Evolutionary conservation across 331 rosid genomes (phyloP), one percentile per base, ranked within the genome.

Genomic region (Rosa hybrid): DNA sequence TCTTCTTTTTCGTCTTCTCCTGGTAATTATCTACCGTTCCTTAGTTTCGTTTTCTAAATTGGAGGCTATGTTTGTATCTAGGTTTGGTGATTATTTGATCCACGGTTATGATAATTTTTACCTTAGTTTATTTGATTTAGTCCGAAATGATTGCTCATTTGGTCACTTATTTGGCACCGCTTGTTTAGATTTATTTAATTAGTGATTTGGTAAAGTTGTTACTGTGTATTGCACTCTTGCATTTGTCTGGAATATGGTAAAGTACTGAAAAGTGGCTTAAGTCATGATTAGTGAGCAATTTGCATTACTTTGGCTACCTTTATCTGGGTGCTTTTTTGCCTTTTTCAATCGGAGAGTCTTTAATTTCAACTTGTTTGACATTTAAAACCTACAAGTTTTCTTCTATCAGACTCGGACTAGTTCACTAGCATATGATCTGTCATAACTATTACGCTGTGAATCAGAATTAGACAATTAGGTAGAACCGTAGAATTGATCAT

Each of bases 1-100:
- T 88, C 85, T 12, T 90, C 84, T 84, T 92, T 87, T 95, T 90
- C 90, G 68, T 88, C 75, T 80, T 95, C 79, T 91, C 98, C 14
- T 95, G 98, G 99, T 81, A 56, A 6, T 17, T 21, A 53, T 77
- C 6, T 14, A 14, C 18, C 67, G n/a, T 14, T 34, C 18, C 5
- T n/a, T 44, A 54, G 25, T 41, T 8, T 39, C 9, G 4, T 79
- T 27, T 13, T 2, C 12, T 68, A 11, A 1, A 49, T 18, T 51
- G n/a, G 59, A 39, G 20, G 45, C 5, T 73, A 23, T 53, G 10
- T 54, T 18, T 57, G n/a, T 59, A 27, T 68, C 42, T 46, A 0
- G 17, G 57, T 46, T 70, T 21, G 49, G 6, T 63, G 12, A 45
- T 71, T 60, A 45, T 71, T 60, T 45, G 27, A 76, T 81, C 63